Base-by-base conservation (phyloP, 306 rosid species). In the Pyrus betulifolia region DNA sequence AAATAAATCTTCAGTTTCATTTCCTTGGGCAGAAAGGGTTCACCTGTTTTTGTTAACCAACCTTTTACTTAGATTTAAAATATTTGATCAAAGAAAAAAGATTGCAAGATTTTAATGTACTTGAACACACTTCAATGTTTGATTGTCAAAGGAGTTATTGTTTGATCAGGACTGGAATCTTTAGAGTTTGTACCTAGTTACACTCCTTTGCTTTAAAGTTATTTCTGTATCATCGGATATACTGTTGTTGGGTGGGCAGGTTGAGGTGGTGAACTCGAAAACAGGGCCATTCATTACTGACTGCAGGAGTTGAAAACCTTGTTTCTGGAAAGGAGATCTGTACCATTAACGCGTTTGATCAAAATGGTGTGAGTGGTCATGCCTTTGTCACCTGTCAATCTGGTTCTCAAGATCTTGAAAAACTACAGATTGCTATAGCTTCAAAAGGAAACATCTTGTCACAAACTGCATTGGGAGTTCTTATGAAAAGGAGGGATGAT, bases 401-500 rank as follows among this genome's bases (percentile, higher is more conserved):
- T 30, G 74, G 69, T 33, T 66, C 82, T 11, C 52, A 27, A 61
- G 79, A 81, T 77, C 71, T 67, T 66, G 45, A 86, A 70, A 84
- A 85, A 78, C 58, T 71, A 69, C 88, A 79, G 54, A 44, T 10
- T 80, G 69, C 76, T 71, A 38, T 78, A 73, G 87, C 82, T 76
- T 86, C 88, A 21, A 86, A 85, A 84, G 86, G 84, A 70, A 69
- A 81, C 68, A 60, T 67, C 69, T 74, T 89, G 72, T 85, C 91
- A 58, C 76, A 73, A 77, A 80, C 91, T 77, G 93, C 95, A 46
- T 71, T 89, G 72, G 71, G 84, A 67, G 77, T 87, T 79, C 83
- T 89, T 76, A 83, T 73, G 31, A 77, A 80, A 60, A 86, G 79
- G 87, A 89, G 90, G 82, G 82, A 82, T 79, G 78, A 82, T n/a